phyloP scores from a whole-genome alignment of 352 stramenopile genomes.

The Phytophthora colocasiae region DNA sequence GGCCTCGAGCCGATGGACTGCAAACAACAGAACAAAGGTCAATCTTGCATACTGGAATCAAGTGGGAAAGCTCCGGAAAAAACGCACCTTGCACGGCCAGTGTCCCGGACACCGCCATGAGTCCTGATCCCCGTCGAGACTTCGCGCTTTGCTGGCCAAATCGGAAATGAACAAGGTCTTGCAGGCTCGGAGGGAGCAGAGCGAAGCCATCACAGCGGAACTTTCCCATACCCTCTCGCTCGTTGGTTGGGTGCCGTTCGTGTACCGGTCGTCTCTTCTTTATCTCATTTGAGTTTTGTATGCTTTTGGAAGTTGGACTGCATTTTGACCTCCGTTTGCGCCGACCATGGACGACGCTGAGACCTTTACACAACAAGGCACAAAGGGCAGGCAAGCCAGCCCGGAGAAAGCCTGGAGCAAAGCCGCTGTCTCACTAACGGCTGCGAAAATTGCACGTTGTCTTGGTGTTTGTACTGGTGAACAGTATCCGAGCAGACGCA shows the following conservation, averaged over 20 bases:
- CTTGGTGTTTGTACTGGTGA: slow-evolving; percentile 29
- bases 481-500: slow-evolving; percentile 26
- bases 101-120: slow-evolving; percentile 55
- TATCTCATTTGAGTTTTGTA: slow-evolving; percentile 21
- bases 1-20: slow-evolving; percentile 46
- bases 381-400: background rate
- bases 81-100: slow-evolving; percentile 48
- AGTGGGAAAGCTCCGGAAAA: background rate
- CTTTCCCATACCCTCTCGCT: slow-evolving; percentile 30
- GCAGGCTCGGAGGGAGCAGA: background rate
- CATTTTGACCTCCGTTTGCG: slow-evolving; percentile 15
- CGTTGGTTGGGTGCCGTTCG: slow-evolving; percentile 13
- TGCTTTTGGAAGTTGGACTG: slow-evolving; percentile 12
- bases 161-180: slow-evolving; percentile 44
- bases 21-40: slow-evolving; percentile 6
- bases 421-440: slow-evolving; percentile 26
- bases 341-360: background rate
- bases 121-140: slow-evolving; percentile 30
- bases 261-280: slow-evolving; percentile 12
- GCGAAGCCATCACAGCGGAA: slow-evolving; percentile 22
- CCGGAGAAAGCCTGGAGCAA: background rate
- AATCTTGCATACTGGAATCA: background rate
- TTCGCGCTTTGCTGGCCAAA: slow-evolving; percentile 41
- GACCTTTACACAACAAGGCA: background rate
- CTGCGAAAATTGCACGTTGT: slow-evolving; percentile 6